A percentile compares a stretch with the other conserved stretches of the same genome.
phyloP scores from a whole-genome alignment of 2,329 filamentous ascomycete genomes.

The Gnomoniopsis smithogilvyi region DNA sequence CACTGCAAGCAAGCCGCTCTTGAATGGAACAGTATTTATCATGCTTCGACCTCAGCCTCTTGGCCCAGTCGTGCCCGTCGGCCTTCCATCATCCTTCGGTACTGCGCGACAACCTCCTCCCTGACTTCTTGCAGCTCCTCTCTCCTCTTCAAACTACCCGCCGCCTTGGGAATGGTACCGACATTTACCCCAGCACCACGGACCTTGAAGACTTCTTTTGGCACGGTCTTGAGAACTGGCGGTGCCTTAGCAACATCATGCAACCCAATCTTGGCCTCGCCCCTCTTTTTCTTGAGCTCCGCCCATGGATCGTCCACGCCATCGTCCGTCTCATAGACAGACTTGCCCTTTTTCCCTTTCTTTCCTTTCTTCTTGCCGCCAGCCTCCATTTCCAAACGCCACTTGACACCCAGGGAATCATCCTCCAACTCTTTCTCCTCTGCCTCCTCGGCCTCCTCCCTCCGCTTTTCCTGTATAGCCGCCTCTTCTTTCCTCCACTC shows the following conservation, averaged over 20 bases:
- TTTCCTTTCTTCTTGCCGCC: constrained; percentile 31
- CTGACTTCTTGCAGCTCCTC: constrained; percentile 71
- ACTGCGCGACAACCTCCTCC: constrained; percentile 68
- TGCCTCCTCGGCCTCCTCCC: constrained; percentile 63
- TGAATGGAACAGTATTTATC: neutral
- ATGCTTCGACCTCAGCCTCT: neutral
- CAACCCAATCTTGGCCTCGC: constrained; percentile 48
- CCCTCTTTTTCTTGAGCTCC: constrained; percentile 64
- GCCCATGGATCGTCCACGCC: constrained; percentile 71
- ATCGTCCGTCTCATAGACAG: constrained; percentile 40
- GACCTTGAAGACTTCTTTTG: constrained; percentile 62
- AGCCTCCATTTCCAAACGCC: constrained; percentile 45
- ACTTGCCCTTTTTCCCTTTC: constrained; percentile 36
- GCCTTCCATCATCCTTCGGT: constrained; percentile 66
- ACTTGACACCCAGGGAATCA: constrained; percentile 47
- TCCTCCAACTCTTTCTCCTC: constrained; percentile 62
- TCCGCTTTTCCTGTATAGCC: constrained; percentile 59
- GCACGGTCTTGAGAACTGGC: constrained; percentile 64
- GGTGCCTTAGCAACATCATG: constrained; percentile 70
- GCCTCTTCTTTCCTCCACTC: constrained; percentile 70
- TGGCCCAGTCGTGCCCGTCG: constrained; percentile 30
- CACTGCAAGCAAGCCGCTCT: neutral
- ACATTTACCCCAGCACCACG: constrained; percentile 64
- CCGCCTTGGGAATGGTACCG: constrained; percentile 64
- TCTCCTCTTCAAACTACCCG: constrained; percentile 67